Evolutionary conservation across 768 basidiomycete species (phyloP), one percentile per base, ranked within the genome.

Genomic region (Polyporus arcularius): DNA sequence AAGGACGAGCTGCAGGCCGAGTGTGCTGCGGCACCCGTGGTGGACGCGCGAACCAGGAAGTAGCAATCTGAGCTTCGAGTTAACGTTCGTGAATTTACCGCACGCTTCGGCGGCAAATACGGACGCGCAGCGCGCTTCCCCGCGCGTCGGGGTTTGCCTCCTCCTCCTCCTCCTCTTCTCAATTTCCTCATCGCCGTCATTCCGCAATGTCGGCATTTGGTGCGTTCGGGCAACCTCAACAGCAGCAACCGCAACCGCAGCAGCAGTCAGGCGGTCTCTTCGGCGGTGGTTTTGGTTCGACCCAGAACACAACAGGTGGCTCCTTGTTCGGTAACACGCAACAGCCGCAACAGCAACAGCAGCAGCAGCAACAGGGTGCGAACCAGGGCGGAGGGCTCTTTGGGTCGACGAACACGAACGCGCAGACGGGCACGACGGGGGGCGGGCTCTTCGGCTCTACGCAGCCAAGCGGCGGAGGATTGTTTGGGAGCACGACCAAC

Each of bases 401-500:
- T 40, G 62, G 66, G 14, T 62, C 57, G 35, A 66, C 63, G 38
- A 55, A 40, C 53, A 57, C 58, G 21, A 60, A 60, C 46, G 55
- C 63, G n/a, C 46, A 60, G 12, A 55, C 62, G 18, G 53, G n/a
- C 26, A 18, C 53, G 46, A 16, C 63, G 57, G 56, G 49, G 43
- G 66, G 63, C 4, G 66, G 65, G 8, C 51, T 65, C 3, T 67
- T 67, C 26, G 64, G 64, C 16, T 43, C 55, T 31, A 53, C 55
- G 35, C 35, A 35, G 21, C 53, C 43, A 28, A 40, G 67, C 5
- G 45, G 66, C 12, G 67, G 67, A 9, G 67, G 73, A 16, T 53
- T 73, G 62, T 70, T 71, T 56, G 70, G 71, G 28, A 67, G 38
- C 41, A 57, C 65, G 14, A 48, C 46, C 45, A 53, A 62, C 16